Base-by-base conservation (phyloP, 495 filamentous ascomycete genomes). In the Tuber magnatum region DNA sequence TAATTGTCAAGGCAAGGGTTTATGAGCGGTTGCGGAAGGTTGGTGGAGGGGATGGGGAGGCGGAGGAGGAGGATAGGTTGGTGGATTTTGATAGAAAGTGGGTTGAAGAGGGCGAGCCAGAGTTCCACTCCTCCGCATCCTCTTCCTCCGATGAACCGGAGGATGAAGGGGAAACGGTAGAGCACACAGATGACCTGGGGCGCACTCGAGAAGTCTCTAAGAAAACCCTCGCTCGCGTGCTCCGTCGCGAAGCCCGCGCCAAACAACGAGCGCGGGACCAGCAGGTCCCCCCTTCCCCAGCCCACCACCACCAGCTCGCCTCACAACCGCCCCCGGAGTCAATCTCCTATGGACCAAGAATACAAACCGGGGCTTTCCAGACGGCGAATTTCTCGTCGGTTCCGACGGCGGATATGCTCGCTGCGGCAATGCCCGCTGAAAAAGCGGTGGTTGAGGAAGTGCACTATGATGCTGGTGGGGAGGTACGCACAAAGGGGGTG, bases 11-110 rank as follows among this genome's bases (percentile, higher is more conserved):
- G 83, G 92, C 91, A 68, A 87, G 90, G 6, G 81, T 94, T 32
- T 99, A 99, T 84, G 88, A 90, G 0, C 89, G 91, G 69, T 89
- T 99, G 90, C 94, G 94, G 83, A 85, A 90, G 74, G 92, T 88
- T 75, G 93, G 88, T 76, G 89, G 85, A 84, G 87, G 69, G 6
- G 77, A 74, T 12, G 84, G 83, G 70, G 81, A 82, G 61, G n/a
- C n/a, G n/a, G 85, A 83, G 3, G 80, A 81, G 3, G 82, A 86
- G 16, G 81, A 85, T 84, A 71, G 88, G 14, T 84, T 94, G 35
- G 90, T 99, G 0, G 95, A 99, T 85, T 99, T 98, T 81, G 94
- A 97, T 84, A 86, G 89, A 68, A 99, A 98, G 84, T 97, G 94
- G 93, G 93, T 90, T 0, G 92, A 96, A 78, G 83, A 84, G 56